A percentile compares a stretch with the other conserved stretches of the same genome.
phyloP scores from a whole-genome alignment of 495 filamentous ascomycete species.

The Cairneyella variabilis region DNA sequence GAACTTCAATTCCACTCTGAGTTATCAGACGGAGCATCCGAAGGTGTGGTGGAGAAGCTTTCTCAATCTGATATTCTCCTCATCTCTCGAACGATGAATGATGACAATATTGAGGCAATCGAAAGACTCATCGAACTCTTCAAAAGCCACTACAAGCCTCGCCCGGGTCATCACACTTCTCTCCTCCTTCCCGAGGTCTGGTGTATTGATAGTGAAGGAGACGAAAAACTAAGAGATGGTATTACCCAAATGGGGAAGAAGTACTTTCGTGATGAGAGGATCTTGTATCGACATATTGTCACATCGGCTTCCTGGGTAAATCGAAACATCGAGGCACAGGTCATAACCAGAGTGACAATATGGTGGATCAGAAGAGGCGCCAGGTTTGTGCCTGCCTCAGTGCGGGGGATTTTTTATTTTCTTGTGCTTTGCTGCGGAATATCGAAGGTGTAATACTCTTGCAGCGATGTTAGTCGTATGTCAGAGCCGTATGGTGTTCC shows the following conservation, averaged over 20 bases:
- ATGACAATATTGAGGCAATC: background rate
- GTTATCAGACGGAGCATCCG: background rate
- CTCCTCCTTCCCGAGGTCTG: slow-evolving; percentile 6
- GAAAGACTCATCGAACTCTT: background rate
- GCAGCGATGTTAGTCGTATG: no score
- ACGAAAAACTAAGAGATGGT: background rate
- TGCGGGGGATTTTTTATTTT: no score
- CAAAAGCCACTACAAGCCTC: background rate
- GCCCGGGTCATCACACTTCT: background rate
- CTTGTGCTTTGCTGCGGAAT: no score
- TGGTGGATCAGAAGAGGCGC: slow-evolving; percentile 11
- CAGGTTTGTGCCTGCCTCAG: background rate
- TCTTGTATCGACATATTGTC: background rate
- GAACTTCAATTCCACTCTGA: no score
- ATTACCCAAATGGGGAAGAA: no score
- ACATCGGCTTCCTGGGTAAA: background rate
- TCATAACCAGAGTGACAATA: background rate
- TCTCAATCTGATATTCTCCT: slow-evolving; percentile 1
- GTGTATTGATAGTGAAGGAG: background rate
- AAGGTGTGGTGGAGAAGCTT: background rate
- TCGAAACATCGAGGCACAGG: background rate
- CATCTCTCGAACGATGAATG: background rate
- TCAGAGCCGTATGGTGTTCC: no score
- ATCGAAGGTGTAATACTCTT: no score
- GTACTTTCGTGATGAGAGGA: background rate